Evolutionary conservation across 768 basidiomycete species (phyloP), one percentile per base, ranked within the genome.

Genomic region (Sistotremastrum niveocremeum): DNA sequence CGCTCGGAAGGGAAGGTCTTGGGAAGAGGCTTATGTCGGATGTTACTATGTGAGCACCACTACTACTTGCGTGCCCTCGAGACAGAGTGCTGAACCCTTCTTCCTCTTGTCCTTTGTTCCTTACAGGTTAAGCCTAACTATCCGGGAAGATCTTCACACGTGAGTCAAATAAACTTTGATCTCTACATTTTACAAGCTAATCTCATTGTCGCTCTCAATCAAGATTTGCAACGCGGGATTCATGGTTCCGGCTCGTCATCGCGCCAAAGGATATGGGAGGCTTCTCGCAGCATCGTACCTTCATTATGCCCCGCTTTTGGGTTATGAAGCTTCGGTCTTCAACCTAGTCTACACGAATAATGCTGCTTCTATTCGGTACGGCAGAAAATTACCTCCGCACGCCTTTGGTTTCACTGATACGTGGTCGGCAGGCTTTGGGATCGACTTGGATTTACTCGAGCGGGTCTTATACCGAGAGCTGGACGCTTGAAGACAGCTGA

Each of bases 181-280:
- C n/a, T 37, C 29, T 48, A 32, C 35, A 10, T 31, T 20, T 35
- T 31, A 28, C 31, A 43, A 31, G n/a, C 29, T 35, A 34, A 1
- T 29, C 39, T 50, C 45, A 45, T 20, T 47, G 5, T 31, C 9
- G 33, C 36, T 32, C 37, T 36, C 42, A 40, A 39, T 39, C 39
- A 52, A 87, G 81, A 84, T 84, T 49, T 89, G 87, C 64, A 95
- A 94, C 54, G 89, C 75, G 4, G 91, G 91, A 3, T 95, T 95
- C 62, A 68, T 94, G 34, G 79, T 91, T 5, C 76, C 81, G 20
- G 68, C 73, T 4, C 55, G 55, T 0, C 75, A 79, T 33, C 72
- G 87, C 29, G 77, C 77, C 2, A 63, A 67, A 34, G 79, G 82
- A 32, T 76, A 82, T 54, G 91, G 90, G 11, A 63, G 65, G 37